A percentile compares a stretch with the other conserved stretches of the same genome.
Conservation (phyloP, 331 rosid species). For the Phaseolus coccineus region DNA sequence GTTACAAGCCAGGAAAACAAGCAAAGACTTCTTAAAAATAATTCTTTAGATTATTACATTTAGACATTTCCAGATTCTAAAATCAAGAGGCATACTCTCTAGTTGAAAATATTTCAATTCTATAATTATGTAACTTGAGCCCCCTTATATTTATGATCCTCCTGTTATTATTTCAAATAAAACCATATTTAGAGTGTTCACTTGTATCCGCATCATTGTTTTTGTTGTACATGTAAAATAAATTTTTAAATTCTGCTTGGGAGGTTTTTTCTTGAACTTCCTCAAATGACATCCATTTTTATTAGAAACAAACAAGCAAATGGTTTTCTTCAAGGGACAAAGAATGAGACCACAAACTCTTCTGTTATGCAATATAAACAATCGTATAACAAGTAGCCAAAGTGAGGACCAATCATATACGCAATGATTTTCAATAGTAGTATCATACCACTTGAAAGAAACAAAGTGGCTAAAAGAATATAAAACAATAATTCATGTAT, state of each 20-base stretch:
- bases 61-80: slow-evolving; percentile 2
- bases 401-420: neutral
- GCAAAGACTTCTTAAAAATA: neutral
- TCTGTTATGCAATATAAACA: neutral
- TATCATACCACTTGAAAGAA: slow-evolving; percentile 19
- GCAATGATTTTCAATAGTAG: slow-evolving; percentile 10
- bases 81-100: neutral
- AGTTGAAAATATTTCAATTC: neutral
- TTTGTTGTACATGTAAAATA: slow-evolving; percentile 21
- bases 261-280: slow-evolving; percentile 18
- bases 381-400: neutral
- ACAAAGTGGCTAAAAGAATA: slow-evolving; percentile 19
- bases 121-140: neutral
- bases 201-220: slow-evolving; percentile 1
- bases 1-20: neutral
- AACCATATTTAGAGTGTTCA: slow-evolving; percentile 5
- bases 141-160: neutral
- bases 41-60: neutral
- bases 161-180: slow-evolving; percentile 1
- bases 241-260: neutral
- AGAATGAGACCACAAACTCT: slow-evolving; percentile 21
- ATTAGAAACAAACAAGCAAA: neutral
- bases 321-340: slow-evolving; percentile 8
- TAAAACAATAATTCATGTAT: slow-evolving; percentile 32
- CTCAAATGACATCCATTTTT: slow-evolving; percentile 7